phyloP scores from a whole-genome alignment of 805 yeast genomes.

The Candida sakaeoensis region DNA sequence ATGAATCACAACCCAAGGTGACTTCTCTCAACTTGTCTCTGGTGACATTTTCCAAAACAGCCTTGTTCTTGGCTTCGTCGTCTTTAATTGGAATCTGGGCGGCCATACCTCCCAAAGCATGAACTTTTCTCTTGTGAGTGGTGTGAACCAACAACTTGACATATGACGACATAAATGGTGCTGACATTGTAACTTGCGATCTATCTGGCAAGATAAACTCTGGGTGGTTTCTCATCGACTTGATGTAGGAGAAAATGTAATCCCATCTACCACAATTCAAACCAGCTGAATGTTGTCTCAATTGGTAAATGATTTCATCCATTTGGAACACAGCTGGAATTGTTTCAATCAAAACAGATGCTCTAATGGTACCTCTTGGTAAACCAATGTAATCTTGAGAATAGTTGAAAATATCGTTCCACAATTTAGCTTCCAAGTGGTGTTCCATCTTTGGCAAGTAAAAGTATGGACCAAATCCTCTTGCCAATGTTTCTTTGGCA shows the following conservation, averaged over 20 bases:
- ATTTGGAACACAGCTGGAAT: conserved; percentile 83
- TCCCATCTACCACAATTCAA: conserved; percentile 91
- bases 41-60: conserved; percentile 69
- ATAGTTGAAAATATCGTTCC: conserved; percentile 78
- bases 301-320: conserved; percentile 77
- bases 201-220: conserved; percentile 74
- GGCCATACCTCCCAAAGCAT: conserved; percentile 91
- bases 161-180: conserved; percentile 77
- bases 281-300: conserved; percentile 75
- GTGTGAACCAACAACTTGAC: conserved; percentile 69
- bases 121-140: conserved; percentile 76
- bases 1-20: conserved; percentile 77
- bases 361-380: conserved; percentile 75
- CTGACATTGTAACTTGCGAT: conserved; percentile 73
- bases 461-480: conserved; percentile 78
- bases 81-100: conserved; percentile 80
- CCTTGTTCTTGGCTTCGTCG: conserved; percentile 57
- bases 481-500: conserved; percentile 55
- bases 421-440: conserved; percentile 74
- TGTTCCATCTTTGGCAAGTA: conserved; percentile 86
- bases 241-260: conserved; percentile 77
- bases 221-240: conserved; percentile 66
- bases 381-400: conserved; percentile 69
- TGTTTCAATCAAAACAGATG: conserved; percentile 79
- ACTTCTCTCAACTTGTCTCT: conserved; percentile 77